Base-by-base conservation (phyloP, 176 grass and related monocot species). In the Phyllostachys edulis region DNA sequence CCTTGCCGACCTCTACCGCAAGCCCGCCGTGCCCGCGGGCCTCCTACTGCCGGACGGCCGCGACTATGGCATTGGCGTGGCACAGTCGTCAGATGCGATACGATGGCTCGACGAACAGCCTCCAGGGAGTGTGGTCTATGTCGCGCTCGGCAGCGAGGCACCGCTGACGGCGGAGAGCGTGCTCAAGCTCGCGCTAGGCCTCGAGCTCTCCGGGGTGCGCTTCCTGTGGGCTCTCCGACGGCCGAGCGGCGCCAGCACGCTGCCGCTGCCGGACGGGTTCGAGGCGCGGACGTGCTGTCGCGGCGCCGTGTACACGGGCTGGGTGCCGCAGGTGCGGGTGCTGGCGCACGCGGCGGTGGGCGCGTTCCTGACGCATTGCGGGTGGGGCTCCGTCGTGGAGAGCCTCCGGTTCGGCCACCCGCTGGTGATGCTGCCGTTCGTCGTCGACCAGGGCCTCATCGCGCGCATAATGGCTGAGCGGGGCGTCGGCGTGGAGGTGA, bases 191-290 rank as follows among this genome's bases (percentile, higher is more conserved):
- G 86, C 82, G 3, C 4, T 67, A 0, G 90, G 86, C 3, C 55
- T 91, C 2, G 90, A 85, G 41, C 59, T 78, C 45, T 47, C 82
- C 15, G 42, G 32, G 12, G 44, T 39, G 64, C 86, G 81, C 0
- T 91, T 91, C 38, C 63, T 91, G 3, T 91, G 90, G 90, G 85
- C 82, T 4, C 63, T 88, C 0, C 29, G 85, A 46, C 37, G 7
- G 23, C 86, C 77, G 16, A 42, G 24, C 9, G 65, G 54, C 26
- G 4, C 18, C 36, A 7, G 17, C 20, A 23, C 6, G 64, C 2
- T 9, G 59, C 15, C 10, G 0, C 4, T 70, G 17, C 26, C 89
- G 6, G 21, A 51, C 0, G 85, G 75, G 1, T 87, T 91, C 50
- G 47, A 64, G 14, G 64, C 50, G 26, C 70, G 77, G 3, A 40